phyloP scores from a whole-genome alignment of 768 basidiomycete species.

The Leccinum broughii region DNA sequence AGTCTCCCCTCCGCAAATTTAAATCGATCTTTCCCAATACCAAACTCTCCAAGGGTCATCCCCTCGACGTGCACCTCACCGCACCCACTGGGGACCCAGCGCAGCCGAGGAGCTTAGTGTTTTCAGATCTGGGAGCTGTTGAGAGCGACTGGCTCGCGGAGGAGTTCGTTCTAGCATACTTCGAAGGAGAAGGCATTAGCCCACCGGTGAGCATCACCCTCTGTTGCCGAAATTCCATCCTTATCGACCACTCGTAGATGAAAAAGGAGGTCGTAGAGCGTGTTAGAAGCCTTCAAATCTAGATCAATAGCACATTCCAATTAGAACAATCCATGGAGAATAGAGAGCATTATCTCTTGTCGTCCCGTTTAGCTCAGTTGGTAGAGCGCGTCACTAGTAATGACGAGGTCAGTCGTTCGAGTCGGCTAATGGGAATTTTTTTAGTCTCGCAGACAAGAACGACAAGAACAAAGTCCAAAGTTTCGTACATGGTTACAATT shows the following conservation, averaged over 20 bases:
- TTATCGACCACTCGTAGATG: constrained; percentile 24
- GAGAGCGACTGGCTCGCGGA: constrained; percentile 75
- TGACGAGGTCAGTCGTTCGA: constrained; percentile 71
- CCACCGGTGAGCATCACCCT: constrained; percentile 54
- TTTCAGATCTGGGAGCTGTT: constrained; percentile 72
- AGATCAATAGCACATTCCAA: neutral
- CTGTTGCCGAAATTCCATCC: neutral
- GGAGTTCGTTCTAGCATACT: constrained; percentile 73
- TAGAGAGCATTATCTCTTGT: too few relatives aligned
- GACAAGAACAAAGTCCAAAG: neutral
- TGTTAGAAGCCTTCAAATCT: constrained; percentile 23
- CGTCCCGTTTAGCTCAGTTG: constrained; percentile 42
- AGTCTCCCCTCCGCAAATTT: constrained; percentile 67
- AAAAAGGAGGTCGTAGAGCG: constrained; percentile 29
- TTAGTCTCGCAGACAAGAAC: constrained; percentile 2
- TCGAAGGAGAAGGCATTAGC: constrained; percentile 68
- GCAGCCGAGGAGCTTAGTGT: constrained; percentile 55
- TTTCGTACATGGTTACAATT: too few relatives aligned
- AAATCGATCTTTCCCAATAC: constrained; percentile 77
- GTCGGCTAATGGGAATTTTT: constrained; percentile 49
- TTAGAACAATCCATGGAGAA: neutral
- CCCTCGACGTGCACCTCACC: constrained; percentile 68
- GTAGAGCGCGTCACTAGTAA: constrained; percentile 73
- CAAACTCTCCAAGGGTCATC: constrained; percentile 61
- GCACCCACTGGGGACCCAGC: constrained; percentile 48